Evolutionary conservation across 805 yeast genomes (phyloP).

Genomic region (Lipomyces japonicus): DNA sequence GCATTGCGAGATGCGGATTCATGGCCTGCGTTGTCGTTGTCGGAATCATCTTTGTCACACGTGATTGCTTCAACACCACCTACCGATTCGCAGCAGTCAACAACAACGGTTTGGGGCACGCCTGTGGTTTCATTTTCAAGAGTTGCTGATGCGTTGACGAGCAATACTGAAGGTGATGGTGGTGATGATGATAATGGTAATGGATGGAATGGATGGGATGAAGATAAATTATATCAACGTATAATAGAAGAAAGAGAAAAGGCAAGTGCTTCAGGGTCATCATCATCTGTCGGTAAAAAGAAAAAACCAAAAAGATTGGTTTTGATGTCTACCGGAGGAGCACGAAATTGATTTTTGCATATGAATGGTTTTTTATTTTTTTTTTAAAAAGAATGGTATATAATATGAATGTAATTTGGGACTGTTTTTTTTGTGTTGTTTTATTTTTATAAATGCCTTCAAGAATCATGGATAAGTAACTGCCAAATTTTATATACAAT

Average conservation of each 20-base stretch:
- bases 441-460: no score
- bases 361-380: no score
- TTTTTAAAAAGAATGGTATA: no score
- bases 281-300: slow-evolving; percentile 44
- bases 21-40: slow-evolving; percentile 30
- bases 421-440: no score
- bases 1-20: slow-evolving; percentile 28
- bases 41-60: slow-evolving; percentile 1
- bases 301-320: slow-evolving; percentile 38
- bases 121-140: slow-evolving; percentile 36
- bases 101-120: slow-evolving; percentile 77
- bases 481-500: no score
- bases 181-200: slow-evolving; percentile 40
- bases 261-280: slow-evolving; percentile 52
- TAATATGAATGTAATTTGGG: no score
- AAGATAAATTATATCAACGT: slow-evolving; percentile 43
- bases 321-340: slow-evolving; percentile 16
- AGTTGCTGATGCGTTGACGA: slow-evolving; percentile 35
- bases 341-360: no score
- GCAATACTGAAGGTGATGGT: slow-evolving; percentile 36
- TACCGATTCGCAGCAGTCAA: slow-evolving; percentile 22
- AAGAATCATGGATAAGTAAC: no score
- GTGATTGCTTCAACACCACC: slow-evolving; percentile 8
- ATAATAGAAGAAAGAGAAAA: slow-evolving; percentile 45
- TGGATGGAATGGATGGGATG: slow-evolving; percentile 44